Percentiles rank a stretch among this genome's conserved stretches.
Conservation (phyloP, 2,329 filamentous ascomycete species). For the Teratosphaeria zuluensis region DNA sequence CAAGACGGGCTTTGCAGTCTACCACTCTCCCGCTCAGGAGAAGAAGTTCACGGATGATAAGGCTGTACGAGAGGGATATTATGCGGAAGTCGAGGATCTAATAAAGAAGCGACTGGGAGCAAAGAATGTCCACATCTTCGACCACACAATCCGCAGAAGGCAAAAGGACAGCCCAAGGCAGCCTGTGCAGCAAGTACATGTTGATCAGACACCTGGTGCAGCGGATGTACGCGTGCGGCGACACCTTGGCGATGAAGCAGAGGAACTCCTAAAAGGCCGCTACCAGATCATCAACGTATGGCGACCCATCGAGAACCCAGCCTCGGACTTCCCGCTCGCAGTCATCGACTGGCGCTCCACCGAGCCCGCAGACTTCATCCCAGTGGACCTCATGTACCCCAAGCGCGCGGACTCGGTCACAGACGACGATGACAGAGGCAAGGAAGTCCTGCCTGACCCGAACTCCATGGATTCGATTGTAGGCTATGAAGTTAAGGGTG, state of each 20-base stretch:
- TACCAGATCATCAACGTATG: constrained; percentile 64
- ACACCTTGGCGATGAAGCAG: constrained; percentile 50
- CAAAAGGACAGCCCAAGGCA: constrained; percentile 47
- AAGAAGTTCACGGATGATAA: constrained; percentile 47
- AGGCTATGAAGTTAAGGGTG: constrained; percentile 54
- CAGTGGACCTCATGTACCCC: constrained; percentile 55
- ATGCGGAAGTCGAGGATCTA: constrained; percentile 50
- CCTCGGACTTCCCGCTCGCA: constrained; percentile 58
- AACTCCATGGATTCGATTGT: constrained; percentile 39
- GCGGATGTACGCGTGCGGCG: constrained; percentile 52
- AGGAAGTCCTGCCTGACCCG: constrained; percentile 47
- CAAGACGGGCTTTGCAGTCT: constrained; percentile 49
- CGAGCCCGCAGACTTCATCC: constrained; percentile 46
- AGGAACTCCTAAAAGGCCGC: constrained; percentile 46
- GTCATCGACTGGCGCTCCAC: constrained; percentile 58
- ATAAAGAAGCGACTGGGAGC: constrained; percentile 47
- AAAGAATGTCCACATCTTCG: constrained; percentile 58
- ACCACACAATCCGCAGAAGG: constrained; percentile 58
- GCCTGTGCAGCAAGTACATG: constrained; percentile 61
- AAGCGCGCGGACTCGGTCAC: constrained; percentile 28
- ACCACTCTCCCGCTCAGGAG: constrained; percentile 43
- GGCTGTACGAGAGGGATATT: constrained; percentile 49
- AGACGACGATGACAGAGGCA: constrained; percentile 47
- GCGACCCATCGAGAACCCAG: constrained; percentile 54
- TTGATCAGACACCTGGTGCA: constrained; percentile 59